Evolutionary conservation across 2,329 filamentous ascomycete genomes (phyloP), one percentile per base, ranked within the genome.

Genomic region (Aspergillus pseudoterreus): DNA sequence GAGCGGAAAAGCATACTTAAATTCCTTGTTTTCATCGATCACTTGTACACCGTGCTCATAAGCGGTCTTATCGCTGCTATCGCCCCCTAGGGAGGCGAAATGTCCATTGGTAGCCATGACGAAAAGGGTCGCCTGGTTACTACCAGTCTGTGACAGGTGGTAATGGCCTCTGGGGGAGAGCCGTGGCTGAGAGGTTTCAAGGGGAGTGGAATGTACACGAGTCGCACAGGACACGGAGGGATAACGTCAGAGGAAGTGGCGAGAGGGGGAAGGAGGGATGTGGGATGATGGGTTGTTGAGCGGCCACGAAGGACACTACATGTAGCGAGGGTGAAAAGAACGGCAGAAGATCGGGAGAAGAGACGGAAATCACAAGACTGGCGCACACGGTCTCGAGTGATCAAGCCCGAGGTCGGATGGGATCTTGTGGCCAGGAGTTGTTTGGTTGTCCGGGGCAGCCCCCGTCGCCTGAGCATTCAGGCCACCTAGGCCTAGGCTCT

Each of bases 21-120:
- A 99, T 64, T 90, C 82, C 78, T 97, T 97, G 68, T 95, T 86
- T 75, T 92, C 92, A 70, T 96, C 90, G 68, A 99, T 90, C 63
- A 99, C 91, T 75, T 99, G 94, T 67, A 97, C 89, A 68, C 94
- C 94, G 82, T 96, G 88, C 67, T 91, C 88, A 72, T 92, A 97
- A 35, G 65, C 65, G 30, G 63, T 63, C 53, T 65, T 64, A 47
- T 72, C 65, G 45, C 63, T 66, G 51, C 67, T 63, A 45, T 67
- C 65, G 55, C 69, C 69, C 50, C 71, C 72, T 50, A 70, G 62
- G 43, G 71, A 66, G 50, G 74, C 73, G 62, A 77, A 74, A 60
- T 77, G 74, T 42, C 73, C 74, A 60, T 77, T 77, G 43, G 64
- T 70, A 42, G 69, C 68, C 69, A 77, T 74, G 49, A 65, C 56